Conservation (phyloP, 148 eudicot species). For the Suaeda aralocaspica region DNA sequence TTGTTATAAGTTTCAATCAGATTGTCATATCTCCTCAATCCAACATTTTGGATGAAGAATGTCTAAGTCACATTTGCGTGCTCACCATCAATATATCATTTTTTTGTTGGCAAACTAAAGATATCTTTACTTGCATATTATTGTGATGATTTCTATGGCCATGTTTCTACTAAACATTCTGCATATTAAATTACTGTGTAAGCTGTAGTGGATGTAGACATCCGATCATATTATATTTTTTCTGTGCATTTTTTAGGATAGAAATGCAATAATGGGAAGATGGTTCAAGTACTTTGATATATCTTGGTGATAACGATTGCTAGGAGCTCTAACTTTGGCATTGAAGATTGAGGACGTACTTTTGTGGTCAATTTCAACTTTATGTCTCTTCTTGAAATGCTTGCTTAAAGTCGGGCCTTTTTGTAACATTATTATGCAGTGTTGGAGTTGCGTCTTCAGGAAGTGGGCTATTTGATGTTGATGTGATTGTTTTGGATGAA, state of each 20-base stretch:
- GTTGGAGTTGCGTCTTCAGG: constrained; percentile 75
- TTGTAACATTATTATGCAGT: constrained; percentile 44
- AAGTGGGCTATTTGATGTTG: constrained; percentile 76
- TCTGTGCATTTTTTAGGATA: neutral
- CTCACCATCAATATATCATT: neutral
- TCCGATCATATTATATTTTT: neutral
- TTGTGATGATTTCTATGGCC: neutral
- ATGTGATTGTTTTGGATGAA: constrained; percentile 96
- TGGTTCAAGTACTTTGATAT: neutral
- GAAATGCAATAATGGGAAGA: neutral
- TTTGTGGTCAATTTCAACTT: neutral
- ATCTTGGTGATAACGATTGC: neutral
- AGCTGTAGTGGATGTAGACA: neutral
- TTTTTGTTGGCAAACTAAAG: neutral
- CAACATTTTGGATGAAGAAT: neutral
- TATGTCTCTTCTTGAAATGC: neutral
- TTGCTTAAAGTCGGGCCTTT: neutral
- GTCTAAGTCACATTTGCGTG: neutral
- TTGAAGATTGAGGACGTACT: neutral
- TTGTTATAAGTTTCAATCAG: neutral
- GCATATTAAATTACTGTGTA: neutral
- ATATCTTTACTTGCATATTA: neutral
- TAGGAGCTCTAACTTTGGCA: neutral
- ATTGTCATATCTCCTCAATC: neutral
- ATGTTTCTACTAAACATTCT: neutral